Percentiles rank a stretch among this genome's conserved stretches.
Conservation (phyloP, 805 yeast species). For the Yarrowia alimentaria region DNA sequence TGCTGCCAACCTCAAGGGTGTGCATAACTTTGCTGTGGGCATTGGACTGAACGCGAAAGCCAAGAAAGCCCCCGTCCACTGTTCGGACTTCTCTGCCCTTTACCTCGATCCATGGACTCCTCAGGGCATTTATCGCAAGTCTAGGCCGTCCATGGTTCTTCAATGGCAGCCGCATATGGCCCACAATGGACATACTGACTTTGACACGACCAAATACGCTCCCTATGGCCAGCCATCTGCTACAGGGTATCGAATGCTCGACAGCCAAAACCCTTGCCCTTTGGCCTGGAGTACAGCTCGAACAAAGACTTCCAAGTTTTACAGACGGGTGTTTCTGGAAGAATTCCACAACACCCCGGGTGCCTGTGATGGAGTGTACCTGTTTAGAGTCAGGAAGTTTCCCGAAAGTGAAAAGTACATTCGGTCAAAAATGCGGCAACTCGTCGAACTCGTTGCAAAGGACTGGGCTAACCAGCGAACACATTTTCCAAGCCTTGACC, state of each 20-base stretch:
- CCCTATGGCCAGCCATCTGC: neutral
- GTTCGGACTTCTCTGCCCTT: no score
- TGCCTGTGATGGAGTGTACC: slow-evolving; percentile 18
- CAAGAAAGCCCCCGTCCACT: neutral
- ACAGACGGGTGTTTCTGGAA: slow-evolving; percentile 2
- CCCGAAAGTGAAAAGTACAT: neutral
- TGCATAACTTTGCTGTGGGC: neutral
- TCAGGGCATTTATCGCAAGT: no score
- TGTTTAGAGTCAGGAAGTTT: slow-evolving; percentile 1
- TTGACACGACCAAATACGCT: neutral
- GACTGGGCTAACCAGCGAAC: no score
- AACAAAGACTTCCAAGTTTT: neutral
- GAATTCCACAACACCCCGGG: slow-evolving; percentile 13
- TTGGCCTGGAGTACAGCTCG: neutral
- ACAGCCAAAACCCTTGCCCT: slow-evolving; percentile 2
- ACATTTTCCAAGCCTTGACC: no score
- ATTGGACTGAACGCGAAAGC: no score
- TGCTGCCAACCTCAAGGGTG: neutral
- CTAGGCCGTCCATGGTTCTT: no score
- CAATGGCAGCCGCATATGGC: no score
- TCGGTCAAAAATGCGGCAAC: neutral
- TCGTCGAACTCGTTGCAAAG: neutral
- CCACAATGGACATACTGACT: neutral
- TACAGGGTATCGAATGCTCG: neutral
- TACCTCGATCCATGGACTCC: no score